These are phyloP conservation scores for Diaporthe aspalathi DNA, from an alignment of 2,329 filamentous ascomycete genomes.

Conservation along the genomic window DNA sequence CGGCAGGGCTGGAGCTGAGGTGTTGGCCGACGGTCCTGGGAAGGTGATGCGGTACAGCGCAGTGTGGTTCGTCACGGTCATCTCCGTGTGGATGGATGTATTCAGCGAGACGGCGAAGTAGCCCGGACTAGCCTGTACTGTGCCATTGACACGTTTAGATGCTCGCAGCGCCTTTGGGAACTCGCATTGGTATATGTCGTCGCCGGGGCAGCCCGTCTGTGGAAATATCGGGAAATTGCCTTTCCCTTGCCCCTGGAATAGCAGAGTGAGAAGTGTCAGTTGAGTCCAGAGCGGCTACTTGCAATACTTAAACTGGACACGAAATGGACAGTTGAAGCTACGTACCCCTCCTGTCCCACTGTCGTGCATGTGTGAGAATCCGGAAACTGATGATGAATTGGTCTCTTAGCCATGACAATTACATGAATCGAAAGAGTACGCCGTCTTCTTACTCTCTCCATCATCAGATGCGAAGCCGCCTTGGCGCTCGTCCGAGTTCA, in stretches of 20 bases:
- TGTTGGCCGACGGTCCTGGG: slow-evolving; percentile 40
- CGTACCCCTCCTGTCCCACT: slow-evolving; percentile 49
- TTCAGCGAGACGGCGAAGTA: slow-evolving; percentile 63
- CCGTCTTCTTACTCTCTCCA: slow-evolving; percentile 40
- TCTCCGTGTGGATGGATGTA: slow-evolving; percentile 61
- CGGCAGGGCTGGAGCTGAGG: slow-evolving; percentile 47
- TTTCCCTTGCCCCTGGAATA: slow-evolving; percentile 42
- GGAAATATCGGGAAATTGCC: slow-evolving; percentile 53
- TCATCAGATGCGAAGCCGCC: slow-evolving; percentile 46
- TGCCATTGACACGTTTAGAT: slow-evolving; percentile 55
- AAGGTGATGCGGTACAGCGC: slow-evolving; percentile 65
- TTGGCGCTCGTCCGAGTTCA: slow-evolving; percentile 42
- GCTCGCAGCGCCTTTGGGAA: slow-evolving; percentile 59
- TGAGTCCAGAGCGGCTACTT: not conserved
- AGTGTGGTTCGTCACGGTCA: slow-evolving; percentile 63
- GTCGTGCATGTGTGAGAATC: slow-evolving; percentile 49
- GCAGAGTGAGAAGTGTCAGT: not conserved
- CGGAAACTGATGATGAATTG: slow-evolving; percentile 42
- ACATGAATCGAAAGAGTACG: fast-evolving
- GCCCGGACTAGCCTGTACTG: slow-evolving; percentile 59
- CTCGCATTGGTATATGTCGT: slow-evolving; percentile 54
- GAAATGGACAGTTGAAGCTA: slow-evolving; percentile 17
- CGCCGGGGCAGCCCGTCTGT: slow-evolving; percentile 49
- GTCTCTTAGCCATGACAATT: not conserved
- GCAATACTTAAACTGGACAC: not conserved